Percentiles rank a stretch among this genome's conserved stretches.
These are phyloP conservation scores for Ceratobasidium sp. DNA, from an alignment of 1,284 basidiomycete genomes.

Conservation along the genomic window DNA sequence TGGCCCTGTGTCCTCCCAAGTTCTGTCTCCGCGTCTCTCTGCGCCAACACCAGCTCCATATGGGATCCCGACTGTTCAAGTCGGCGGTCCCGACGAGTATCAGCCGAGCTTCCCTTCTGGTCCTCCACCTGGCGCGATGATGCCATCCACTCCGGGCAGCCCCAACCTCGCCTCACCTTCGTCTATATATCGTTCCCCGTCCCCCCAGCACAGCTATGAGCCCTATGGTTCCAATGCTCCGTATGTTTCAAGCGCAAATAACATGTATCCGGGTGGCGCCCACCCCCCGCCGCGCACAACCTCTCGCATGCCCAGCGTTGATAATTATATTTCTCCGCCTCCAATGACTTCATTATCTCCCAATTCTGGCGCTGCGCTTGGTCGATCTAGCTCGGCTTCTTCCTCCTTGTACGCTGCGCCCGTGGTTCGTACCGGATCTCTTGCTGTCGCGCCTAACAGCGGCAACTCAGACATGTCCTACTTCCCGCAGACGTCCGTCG, in stretches of 20 bases:
- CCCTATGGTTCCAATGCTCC: conserved; percentile 12
- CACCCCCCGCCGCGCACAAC: conserved; percentile 29
- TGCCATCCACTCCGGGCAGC: conserved; percentile 22
- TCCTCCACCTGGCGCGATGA: conserved; percentile 34
- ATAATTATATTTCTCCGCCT: background rate
- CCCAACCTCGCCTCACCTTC: background rate
- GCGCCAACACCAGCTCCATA: conserved; percentile 10
- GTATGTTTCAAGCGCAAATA: background rate
- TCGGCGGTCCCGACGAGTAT: conserved; percentile 21
- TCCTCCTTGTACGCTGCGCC: conserved; percentile 4
- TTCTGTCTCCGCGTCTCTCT: conserved; percentile 26
- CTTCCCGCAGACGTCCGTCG: conserved; percentile 18
- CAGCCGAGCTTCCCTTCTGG: conserved; percentile 19
- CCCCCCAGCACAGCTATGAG: conserved; percentile 17
- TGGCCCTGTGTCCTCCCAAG: background rate
- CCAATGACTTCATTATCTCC: conserved; percentile 8
- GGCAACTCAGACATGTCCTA: conserved; percentile 3
- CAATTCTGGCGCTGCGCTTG: conserved; percentile 5
- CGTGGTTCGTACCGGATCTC: background rate
- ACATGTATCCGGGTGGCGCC: background rate
- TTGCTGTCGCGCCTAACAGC: background rate
- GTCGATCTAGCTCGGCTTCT: conserved; percentile 15
- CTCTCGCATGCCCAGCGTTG: conserved; percentile 16
- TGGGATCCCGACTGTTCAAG: conserved; percentile 24
- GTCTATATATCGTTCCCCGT: background rate